Conservation (phyloP, 2,329 filamentous ascomycete genomes). For the Epicoccum sorghinum region DNA sequence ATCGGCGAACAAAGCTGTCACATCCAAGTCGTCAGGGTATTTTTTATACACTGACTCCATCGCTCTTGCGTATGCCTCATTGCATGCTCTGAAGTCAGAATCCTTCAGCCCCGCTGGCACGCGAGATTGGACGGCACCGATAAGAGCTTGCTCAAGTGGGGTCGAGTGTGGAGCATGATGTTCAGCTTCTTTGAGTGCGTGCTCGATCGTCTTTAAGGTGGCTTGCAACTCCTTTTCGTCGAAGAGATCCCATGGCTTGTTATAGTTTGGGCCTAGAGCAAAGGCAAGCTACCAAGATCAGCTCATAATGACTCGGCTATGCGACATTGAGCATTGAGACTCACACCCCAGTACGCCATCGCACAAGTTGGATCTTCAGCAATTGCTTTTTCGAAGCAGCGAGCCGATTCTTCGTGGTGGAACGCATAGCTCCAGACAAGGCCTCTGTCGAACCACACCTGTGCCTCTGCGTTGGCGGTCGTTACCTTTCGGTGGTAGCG, state of each 20-base stretch:
- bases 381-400: conserved; percentile 68
- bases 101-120: conserved; percentile 54
- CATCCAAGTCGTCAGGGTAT: conserved; percentile 65
- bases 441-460: conserved; percentile 74
- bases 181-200: conserved; percentile 55
- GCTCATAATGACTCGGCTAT: conserved; percentile 6
- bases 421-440: conserved; percentile 78
- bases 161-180: conserved; percentile 46
- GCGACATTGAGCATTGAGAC: conserved; percentile 6
- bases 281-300: conserved; percentile 62
- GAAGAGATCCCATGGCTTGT: conserved; percentile 78
- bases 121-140: conserved; percentile 61
- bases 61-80: conserved; percentile 65
- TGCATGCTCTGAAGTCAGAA: conserved; percentile 58
- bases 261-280: conserved; percentile 76
- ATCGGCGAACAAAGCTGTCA: conserved; percentile 69
- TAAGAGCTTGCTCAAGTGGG: conserved; percentile 66
- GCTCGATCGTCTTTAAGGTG: conserved; percentile 57
- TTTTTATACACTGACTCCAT: conserved; percentile 62
- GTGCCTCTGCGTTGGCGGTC: conserved; percentile 58
- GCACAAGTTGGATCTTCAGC: conserved; percentile 60
- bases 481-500: conserved; percentile 61
- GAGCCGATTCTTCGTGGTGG: conserved; percentile 73
- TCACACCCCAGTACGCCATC: conserved; percentile 70
- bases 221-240: conserved; percentile 64